A percentile compares a stretch with the other conserved stretches of the same genome.
These are phyloP conservation scores for Pythium oligandrum DNA, from an alignment of 352 stramenopile genomes.

Conservation along the genomic window DNA sequence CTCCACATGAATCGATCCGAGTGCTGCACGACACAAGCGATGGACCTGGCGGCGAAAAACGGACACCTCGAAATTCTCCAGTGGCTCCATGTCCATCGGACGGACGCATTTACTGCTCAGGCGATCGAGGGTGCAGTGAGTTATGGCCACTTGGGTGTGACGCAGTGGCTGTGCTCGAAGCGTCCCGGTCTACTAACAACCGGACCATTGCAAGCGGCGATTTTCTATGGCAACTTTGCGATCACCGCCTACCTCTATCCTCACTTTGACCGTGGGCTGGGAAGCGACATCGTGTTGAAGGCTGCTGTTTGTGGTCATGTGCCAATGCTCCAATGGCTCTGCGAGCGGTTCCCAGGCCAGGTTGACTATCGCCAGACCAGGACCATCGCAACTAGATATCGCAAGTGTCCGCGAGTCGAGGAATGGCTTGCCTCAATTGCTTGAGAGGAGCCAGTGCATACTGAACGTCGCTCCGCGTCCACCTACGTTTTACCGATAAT, in stretches of 20 bases:
- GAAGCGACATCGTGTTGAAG: too few species aligned
- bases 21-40: conserved; percentile 21
- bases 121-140: neutral
- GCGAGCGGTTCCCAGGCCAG: too few species aligned
- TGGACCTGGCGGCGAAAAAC: conserved; percentile 9
- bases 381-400: too few species aligned
- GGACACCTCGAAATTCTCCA: conserved; percentile 19
- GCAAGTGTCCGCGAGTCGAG: too few species aligned
- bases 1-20: conserved; percentile 21
- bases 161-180: neutral
- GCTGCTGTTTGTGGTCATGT: too few species aligned
- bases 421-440: too few species aligned
- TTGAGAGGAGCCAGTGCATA: too few species aligned
- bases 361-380: too few species aligned
- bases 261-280: too few species aligned
- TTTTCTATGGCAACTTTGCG: neutral
- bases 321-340: too few species aligned
- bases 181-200: neutral
- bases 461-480: too few species aligned
- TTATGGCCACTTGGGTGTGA: neutral
- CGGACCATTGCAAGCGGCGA: neutral
- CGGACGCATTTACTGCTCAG: neutral
- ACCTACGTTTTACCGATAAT: too few species aligned
- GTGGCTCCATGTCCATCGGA: conserved; percentile 21
- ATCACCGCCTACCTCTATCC: neutral